Evolutionary conservation across 257 asterid genomes (phyloP).

Genomic region (Voacanga thouarsii): DNA sequence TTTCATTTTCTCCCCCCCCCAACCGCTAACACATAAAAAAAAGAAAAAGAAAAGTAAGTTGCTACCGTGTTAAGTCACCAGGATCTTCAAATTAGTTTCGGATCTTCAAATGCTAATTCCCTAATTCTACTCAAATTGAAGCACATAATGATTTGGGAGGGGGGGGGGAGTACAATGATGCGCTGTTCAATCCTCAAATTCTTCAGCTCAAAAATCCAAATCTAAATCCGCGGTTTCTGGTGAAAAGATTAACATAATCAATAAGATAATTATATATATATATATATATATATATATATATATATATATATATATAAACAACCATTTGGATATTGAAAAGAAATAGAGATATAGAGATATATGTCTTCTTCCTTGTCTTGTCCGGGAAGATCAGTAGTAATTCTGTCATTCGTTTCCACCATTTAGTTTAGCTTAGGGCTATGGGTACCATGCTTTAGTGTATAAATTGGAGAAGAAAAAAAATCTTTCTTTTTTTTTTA

Average conservation of each 20-base stretch:
- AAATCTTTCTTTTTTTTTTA: no score
- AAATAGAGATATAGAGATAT: no score
- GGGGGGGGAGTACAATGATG: constrained; percentile 35
- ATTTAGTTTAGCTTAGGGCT: no score
- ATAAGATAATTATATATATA: neutral
- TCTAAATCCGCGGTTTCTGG: constrained; percentile 59
- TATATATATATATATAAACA: no score
- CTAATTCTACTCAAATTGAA: neutral
- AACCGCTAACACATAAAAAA: no score
- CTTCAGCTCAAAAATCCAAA: constrained; percentile 66
- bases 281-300: no score
- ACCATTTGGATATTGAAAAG: no score
- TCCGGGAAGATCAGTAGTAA: no score
- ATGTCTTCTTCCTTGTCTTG: no score
- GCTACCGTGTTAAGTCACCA: neutral
- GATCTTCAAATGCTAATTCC: neutral
- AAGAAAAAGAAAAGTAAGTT: neutral
- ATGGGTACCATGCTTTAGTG: no score
- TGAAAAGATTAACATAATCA: constrained; percentile 1
- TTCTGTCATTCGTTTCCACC: no score
- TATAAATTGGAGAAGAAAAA: no score
- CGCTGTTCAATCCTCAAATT: constrained; percentile 60
- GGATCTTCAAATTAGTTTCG: neutral
- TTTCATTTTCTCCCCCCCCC: neutral
- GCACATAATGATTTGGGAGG: neutral